Evolutionary conservation across 352 stramenopile genomes (phyloP), one percentile per base, ranked within the genome.

Genomic region (Phytophthora multivora): DNA sequence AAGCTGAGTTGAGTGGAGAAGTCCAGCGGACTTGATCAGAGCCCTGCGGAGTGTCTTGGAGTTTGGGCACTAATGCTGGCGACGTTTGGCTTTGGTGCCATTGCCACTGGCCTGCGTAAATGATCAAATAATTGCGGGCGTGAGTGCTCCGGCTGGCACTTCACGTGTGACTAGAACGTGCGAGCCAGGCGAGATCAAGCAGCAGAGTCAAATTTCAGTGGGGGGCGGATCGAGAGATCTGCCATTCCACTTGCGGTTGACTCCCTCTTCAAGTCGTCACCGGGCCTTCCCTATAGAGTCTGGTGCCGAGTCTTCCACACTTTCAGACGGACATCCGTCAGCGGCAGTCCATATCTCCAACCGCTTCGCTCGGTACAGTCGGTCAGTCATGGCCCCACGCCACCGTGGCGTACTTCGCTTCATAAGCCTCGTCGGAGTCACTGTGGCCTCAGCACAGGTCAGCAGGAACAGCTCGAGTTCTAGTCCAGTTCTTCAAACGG

Each of bases 331-430:
- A 38, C 45, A 26, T 39, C 30, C 33, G 33, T 33, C 23, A 55
- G 48, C 31, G 48, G 62, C 25, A 66, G 30, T 52, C 41, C 26
- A 40, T 40, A 42, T 54, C 40, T 64, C 23, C 38, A 72, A 76
- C 68, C 68, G 68, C 63, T 62, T 61, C 31, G 58, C 66, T 65
- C 68, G 68, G 68, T 73, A 76, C 68, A 72, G 16, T 25, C 39
- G 19, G 50, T 66, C 53, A 46, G 45, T 53, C 41, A 76, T 76
- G 68, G 45, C 53, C 43, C 36, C 28, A 72, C 63, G 63, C 58
- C 58, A 50, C 12, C 23, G 56, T 33, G 52, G 63, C 63, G 67
- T 72, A 72, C 46, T 69, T 52, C 39, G 39, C 39, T 43, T 48
- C 15, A 39, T 75, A 40, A 16, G 31, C 6, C 28, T 66, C 16